Evolutionary conservation across 2,329 filamentous ascomycete species (phyloP).

Genomic region (Hypoxylon sp.): DNA sequence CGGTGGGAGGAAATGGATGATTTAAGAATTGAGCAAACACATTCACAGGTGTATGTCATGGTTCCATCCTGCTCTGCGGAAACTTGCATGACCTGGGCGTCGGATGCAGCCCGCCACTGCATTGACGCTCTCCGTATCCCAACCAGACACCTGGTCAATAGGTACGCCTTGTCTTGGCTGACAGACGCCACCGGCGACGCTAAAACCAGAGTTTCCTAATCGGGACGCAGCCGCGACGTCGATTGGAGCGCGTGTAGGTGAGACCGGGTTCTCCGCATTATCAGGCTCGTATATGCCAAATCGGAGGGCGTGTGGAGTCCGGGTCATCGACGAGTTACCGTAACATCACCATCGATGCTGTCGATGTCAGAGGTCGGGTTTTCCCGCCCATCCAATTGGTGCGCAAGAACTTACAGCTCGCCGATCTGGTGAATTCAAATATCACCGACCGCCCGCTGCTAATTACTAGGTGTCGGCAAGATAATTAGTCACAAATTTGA

Average conservation of each 20-base stretch:
- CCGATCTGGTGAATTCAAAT: not conserved
- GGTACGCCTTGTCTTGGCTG: not conserved
- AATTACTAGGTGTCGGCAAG: not conserved
- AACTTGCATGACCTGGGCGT: not conserved
- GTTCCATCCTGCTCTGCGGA: too few relatives aligned
- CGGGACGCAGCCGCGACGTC: conserved; percentile 6
- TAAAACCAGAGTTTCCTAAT: conserved; percentile 7
- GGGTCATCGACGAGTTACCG: conserved; percentile 19
- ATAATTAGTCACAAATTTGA: not conserved
- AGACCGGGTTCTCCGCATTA: conserved; percentile 37
- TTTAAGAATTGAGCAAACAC: too few relatives aligned
- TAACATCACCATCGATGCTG: conserved; percentile 22
- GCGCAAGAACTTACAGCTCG: not conserved
- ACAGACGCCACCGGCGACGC: not conserved
- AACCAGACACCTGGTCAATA: not conserved
- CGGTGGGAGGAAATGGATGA: not conserved
- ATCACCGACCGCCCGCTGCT: not conserved
- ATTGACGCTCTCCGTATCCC: not conserved
- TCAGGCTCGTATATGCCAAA: conserved; percentile 23
- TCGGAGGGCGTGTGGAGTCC: conserved; percentile 12
- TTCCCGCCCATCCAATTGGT: conserved; percentile 17
- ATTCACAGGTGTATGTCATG: too few relatives aligned
- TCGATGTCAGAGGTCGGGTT: conserved; percentile 23
- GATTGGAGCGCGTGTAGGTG: conserved; percentile 35
- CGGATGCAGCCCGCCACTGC: not conserved